phyloP scores from a whole-genome alignment of 768 basidiomycete genomes.

The Calocybe cyanea region DNA sequence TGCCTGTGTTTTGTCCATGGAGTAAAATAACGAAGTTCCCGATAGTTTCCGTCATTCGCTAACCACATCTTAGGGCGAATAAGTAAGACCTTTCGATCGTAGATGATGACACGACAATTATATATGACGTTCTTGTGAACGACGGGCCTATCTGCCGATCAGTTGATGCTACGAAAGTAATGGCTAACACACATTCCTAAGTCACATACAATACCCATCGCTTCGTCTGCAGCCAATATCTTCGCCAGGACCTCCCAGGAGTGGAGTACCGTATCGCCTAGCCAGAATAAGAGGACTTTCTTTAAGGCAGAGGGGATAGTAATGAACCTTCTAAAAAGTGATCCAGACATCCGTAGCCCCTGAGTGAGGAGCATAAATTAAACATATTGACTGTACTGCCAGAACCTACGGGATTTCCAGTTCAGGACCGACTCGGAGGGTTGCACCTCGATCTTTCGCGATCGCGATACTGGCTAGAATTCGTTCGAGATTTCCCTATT shows the following conservation, averaged over 20 bases:
- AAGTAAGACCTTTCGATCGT: slow-evolving; percentile 82
- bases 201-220: slow-evolving; percentile 88
- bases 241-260: slow-evolving; percentile 98
- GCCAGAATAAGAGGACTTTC: neutral
- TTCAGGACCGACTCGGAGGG: slow-evolving; percentile 92
- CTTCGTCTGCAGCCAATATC: slow-evolving; percentile 75
- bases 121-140: slow-evolving; percentile 98
- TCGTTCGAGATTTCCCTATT: slow-evolving; percentile 87
- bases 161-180: neutral
- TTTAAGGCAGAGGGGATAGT: neutral
- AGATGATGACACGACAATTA: slow-evolving; percentile 90
- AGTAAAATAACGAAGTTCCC: slow-evolving; percentile 85
- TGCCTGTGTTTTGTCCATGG: slow-evolving; percentile 91
- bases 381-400: neutral
- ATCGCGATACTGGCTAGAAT: slow-evolving; percentile 85
- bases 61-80: slow-evolving; percentile 99
- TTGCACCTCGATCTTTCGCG: slow-evolving; percentile 86
- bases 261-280: slow-evolving; percentile 94
- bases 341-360: slow-evolving; percentile 96
- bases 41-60: slow-evolving; percentile 97
- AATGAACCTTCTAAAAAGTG: slow-evolving; percentile 89
- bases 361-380: slow-evolving; percentile 24
- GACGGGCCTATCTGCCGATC: slow-evolving; percentile 68
- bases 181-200: slow-evolving; percentile 77
- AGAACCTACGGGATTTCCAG: slow-evolving; percentile 83